Percentiles rank a stretch among this genome's conserved stretches.
phyloP scores from a whole-genome alignment of 2,329 filamentous ascomycete genomes.

The Cercospora sesami region DNA sequence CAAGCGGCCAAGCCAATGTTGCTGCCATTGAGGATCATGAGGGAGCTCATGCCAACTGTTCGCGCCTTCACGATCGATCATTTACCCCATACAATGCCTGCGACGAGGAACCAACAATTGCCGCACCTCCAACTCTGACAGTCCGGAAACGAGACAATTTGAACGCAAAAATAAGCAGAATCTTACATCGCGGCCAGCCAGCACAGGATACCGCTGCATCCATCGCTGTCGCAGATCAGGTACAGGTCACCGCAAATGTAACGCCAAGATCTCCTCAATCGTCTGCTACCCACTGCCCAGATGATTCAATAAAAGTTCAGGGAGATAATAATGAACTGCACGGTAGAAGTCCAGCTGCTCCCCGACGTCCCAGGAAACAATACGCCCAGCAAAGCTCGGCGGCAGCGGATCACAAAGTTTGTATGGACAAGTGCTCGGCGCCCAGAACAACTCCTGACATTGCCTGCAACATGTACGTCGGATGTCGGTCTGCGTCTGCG shows the following conservation, averaged over 20 bases:
- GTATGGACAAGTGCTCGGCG: slow-evolving; percentile 12
- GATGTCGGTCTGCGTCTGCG: slow-evolving; percentile 10
- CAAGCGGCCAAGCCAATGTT: background rate
- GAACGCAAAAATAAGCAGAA: slow-evolving; percentile 11
- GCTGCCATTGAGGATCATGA: background rate
- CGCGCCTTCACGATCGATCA: background rate
- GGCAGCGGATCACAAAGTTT: slow-evolving; percentile 10
- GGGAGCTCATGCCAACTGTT: background rate
- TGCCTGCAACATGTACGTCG: background rate
- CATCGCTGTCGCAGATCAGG: background rate
- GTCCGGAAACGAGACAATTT: slow-evolving; percentile 21
- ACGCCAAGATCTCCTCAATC: slow-evolving; percentile 9
- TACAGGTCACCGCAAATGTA: background rate
- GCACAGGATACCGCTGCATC: background rate
- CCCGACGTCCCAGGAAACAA: slow-evolving; percentile 7
- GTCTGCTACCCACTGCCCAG: background rate
- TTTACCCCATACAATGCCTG: slow-evolving; percentile 11
- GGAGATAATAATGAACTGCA: background rate
- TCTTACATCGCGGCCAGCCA: slow-evolving; percentile 10
- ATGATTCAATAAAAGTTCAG: background rate
- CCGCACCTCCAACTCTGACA: slow-evolving; percentile 17
- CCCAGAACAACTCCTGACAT: slow-evolving; percentile 11
- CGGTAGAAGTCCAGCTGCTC: background rate
- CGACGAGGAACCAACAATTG: slow-evolving; percentile 4
- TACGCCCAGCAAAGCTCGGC: slow-evolving; percentile 14